Base-by-base conservation (phyloP, 441 rosid genomes). In the Melastoma candidum region DNA sequence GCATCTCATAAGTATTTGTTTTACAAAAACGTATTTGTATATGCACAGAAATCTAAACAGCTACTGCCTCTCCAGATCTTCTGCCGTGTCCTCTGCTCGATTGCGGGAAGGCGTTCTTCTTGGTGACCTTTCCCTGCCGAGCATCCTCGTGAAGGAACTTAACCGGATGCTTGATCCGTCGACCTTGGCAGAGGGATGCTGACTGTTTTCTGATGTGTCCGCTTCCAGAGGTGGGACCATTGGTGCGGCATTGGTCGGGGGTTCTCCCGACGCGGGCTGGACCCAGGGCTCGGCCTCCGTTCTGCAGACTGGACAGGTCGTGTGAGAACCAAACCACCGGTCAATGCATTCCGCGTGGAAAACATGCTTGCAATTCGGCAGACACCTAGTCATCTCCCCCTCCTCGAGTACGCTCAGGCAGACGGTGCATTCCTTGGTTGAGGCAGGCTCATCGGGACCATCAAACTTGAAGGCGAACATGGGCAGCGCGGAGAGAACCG, bases 351-450 rank as follows among this genome's bases (percentile, higher is more conserved):
- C 66, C 24, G 3, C 46, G 27, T 62, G 66, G 48, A 62, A 62
- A 44, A 48, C 50, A 46, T 62, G 66, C 59, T 44, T 55, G 50
- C 66, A 62, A 45, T 62, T 62, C 7, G 66, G 66, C 26, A 62
- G 12, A 24, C 48, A 48, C 50, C 66, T 55, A 0, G 41, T 60
- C 39, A 50, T 47, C 22, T 62, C 66, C 26, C 51, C 66, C 26
- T 62, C 66, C 60, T 54, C 59, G 3, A 62, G 36, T 48, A 29
- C 11, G 60, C 66, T 62, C 60, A 62, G 17, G 43, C 66, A 62
- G 24, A 62, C 60, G 9, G 56, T 2, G 11, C 66, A 62, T 29
- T 62, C 60, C 0, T 11, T n/a, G 22, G 45, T 13, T 7, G 25
- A 47, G 0, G 26, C 12, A n/a, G 46, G 46, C 12, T 48, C 60